A percentile compares a stretch with the other conserved stretches of the same genome.
Conservation (phyloP, 768 basidiomycete genomes). For the Paxillus involutus region DNA sequence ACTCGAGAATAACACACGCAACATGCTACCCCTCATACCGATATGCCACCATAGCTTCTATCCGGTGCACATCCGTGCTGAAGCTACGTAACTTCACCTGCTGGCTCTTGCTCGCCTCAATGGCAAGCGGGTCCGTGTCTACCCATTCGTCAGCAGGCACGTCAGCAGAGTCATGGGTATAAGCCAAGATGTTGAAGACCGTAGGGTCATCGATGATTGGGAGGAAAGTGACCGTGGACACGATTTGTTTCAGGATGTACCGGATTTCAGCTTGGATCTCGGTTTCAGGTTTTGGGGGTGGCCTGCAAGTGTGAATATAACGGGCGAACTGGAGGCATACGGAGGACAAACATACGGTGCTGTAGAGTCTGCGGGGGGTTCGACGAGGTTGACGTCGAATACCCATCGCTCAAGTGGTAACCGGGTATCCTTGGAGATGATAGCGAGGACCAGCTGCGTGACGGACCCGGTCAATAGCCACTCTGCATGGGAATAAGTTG, state of each 20-base stretch:
- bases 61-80: conserved; percentile 96
- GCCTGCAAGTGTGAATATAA: conserved; percentile 30
- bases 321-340: conserved; percentile 1
- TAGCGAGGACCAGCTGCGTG: conserved; percentile 91
- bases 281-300: conserved; percentile 67
- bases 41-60: conserved; percentile 98
- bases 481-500: conserved; percentile 44
- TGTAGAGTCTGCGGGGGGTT: conserved; percentile 50
- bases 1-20: not conserved
- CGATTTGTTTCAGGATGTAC: conserved; percentile 97
- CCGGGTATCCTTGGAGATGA: conserved; percentile 92
- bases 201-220: conserved; percentile 94
- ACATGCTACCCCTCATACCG: conserved; percentile 73
- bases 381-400: conserved; percentile 89
- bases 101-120: conserved; percentile 90
- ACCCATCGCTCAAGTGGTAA: conserved; percentile 97
- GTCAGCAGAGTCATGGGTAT: conserved; percentile 89
- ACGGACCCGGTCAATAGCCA: conserved; percentile 94
- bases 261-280: conserved; percentile 98
- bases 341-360: conserved; percentile 45
- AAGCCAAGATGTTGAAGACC: conserved; percentile 97
- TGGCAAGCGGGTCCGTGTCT: conserved; percentile 89
- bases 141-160: conserved; percentile 94
- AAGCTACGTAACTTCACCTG: conserved; percentile 95
- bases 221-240: conserved; percentile 93